Evolutionary conservation across 495 filamentous ascomycete genomes (phyloP).

Genomic region (Xylona heveae): DNA sequence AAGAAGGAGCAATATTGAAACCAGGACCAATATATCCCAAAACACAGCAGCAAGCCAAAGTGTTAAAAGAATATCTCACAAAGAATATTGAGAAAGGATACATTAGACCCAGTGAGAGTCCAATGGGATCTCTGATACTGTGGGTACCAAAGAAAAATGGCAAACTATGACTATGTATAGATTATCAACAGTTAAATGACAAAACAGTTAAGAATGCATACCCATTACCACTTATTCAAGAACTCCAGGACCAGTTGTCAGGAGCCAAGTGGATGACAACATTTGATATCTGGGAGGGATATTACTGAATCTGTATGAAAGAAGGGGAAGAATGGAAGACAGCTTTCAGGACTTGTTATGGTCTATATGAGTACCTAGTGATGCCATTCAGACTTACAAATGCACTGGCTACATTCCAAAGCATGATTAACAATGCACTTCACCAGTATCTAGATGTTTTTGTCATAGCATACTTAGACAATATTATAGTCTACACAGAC

Average conservation of each 20-base stretch:
- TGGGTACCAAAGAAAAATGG: too few species aligned
- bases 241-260: constrained; percentile 7
- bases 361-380: constrained; percentile 7
- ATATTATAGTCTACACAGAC: constrained; percentile 5
- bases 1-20: too few species aligned
- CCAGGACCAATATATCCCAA: too few species aligned
- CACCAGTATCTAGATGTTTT: neutral
- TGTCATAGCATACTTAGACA: constrained; percentile 3
- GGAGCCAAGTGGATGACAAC: too few species aligned
- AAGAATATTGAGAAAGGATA: too few species aligned
- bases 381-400: constrained; percentile 8
- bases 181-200: constrained; percentile 11
- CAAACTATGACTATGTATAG: too few species aligned
- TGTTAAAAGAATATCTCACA: too few species aligned
- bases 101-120: too few species aligned
- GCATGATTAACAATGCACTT: constrained; percentile 6
- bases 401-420: constrained; percentile 8
- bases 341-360: constrained; percentile 11
- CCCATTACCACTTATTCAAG: constrained; percentile 9
- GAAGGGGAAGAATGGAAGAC: constrained; percentile 15
- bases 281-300: too few species aligned
- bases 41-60: too few species aligned
- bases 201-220: constrained; percentile 9
- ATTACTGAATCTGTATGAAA: constrained; percentile 17
- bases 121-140: too few species aligned